Conservation (phyloP, 2,329 filamentous ascomycete species). For the Pseudogymnoascus sp. region DNA sequence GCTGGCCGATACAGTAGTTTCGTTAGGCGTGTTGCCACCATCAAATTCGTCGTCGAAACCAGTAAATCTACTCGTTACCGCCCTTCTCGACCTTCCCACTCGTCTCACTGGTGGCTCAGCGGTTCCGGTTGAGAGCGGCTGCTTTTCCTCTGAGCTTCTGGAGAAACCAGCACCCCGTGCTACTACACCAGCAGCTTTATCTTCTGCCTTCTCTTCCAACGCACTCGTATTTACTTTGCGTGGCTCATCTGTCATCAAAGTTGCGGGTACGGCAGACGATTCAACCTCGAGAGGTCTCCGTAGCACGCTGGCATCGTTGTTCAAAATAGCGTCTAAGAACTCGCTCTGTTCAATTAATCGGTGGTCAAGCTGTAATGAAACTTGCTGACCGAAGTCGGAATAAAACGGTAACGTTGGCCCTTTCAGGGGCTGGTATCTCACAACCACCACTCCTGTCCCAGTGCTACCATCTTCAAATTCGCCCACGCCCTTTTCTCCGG, state of each 20-base stretch:
- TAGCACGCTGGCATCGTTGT: slow-evolving; percentile 65
- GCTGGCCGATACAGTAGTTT: slow-evolving; percentile 18
- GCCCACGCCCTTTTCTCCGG: slow-evolving; percentile 64
- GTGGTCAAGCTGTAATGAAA: slow-evolving; percentile 68
- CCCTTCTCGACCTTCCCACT: slow-evolving; percentile 31
- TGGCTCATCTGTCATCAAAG: slow-evolving; percentile 22
- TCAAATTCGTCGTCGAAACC: slow-evolving; percentile 60
- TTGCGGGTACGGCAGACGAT: slow-evolving; percentile 23
- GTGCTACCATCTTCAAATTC: slow-evolving; percentile 55
- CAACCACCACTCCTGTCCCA: slow-evolving; percentile 67
- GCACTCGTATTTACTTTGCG: not conserved
- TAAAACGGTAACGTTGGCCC: slow-evolving; percentile 55
- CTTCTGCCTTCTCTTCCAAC: not conserved
- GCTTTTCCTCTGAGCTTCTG: slow-evolving; percentile 13
- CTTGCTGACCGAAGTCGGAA: slow-evolving; percentile 55
- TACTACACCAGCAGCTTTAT: not conserved
- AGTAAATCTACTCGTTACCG: slow-evolving; percentile 55
- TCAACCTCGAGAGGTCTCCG: slow-evolving; percentile 57
- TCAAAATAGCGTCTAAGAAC: slow-evolving; percentile 82
- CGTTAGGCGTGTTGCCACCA: slow-evolving; percentile 15
- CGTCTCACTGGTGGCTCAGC: not conserved
- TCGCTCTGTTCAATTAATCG: slow-evolving; percentile 82
- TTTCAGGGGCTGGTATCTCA: slow-evolving; percentile 60
- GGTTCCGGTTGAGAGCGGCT: not conserved
- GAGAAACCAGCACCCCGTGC: not conserved